These are phyloP conservation scores for Colletotrichum sp. DNA, from an alignment of 2,329 filamentous ascomycete species.

Conservation along the genomic window DNA sequence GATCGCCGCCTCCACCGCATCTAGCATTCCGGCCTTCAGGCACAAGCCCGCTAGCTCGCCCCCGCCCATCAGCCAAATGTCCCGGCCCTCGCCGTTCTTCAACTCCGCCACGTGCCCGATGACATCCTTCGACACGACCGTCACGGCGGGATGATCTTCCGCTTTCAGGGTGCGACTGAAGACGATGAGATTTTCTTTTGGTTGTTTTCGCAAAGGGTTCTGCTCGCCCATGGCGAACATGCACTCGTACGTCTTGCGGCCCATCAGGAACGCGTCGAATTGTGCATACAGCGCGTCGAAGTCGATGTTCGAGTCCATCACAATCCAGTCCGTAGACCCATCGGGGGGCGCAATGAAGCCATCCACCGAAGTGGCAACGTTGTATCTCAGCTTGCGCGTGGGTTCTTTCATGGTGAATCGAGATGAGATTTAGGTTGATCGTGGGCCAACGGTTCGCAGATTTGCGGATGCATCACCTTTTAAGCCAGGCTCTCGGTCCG, in stretches of 20 bases:
- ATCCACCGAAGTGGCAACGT: slow-evolving; percentile 37
- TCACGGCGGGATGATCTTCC: slow-evolving; percentile 26
- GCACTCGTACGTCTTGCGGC: slow-evolving; percentile 36
- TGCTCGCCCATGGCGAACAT: slow-evolving; percentile 22
- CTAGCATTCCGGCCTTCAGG: slow-evolving; percentile 32
- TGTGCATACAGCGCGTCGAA: slow-evolving; percentile 34
- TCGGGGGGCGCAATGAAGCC: slow-evolving; percentile 37
- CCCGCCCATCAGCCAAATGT: slow-evolving; percentile 43
- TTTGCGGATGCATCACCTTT: not conserved
- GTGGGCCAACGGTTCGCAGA: not conserved
- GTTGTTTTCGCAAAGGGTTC: slow-evolving; percentile 25
- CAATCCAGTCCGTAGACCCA: slow-evolving; percentile 34
- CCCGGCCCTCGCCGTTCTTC: slow-evolving; percentile 25
- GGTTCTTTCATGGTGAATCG: not conserved
- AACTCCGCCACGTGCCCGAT: slow-evolving; percentile 24
- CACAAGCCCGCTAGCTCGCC: slow-evolving; percentile 30
- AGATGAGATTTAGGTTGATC: not conserved
- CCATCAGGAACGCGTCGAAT: slow-evolving; percentile 39
- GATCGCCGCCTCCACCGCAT: slow-evolving; percentile 32
- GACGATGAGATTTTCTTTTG: slow-evolving; percentile 31
- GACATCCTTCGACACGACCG: slow-evolving; percentile 25
- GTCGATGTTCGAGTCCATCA: slow-evolving; percentile 33
- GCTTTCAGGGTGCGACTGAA: slow-evolving; percentile 26
- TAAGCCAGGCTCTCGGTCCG: not conserved
- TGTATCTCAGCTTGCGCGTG: slow-evolving; percentile 31